These are phyloP conservation scores for Agaricales sp. DNA, from an alignment of 1,284 basidiomycete species.

Conservation along the genomic window DNA sequence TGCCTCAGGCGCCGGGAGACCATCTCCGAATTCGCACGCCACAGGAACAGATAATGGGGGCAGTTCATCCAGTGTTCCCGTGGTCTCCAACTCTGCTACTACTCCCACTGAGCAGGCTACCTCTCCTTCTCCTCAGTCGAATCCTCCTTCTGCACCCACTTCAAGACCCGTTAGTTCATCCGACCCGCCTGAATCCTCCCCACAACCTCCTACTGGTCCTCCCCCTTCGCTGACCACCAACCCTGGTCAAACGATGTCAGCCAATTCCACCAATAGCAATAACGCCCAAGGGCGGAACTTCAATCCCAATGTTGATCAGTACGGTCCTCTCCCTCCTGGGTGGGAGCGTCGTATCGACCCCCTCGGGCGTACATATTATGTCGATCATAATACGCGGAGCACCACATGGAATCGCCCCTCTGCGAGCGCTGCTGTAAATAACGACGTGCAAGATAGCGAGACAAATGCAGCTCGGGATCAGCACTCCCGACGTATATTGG, in stretches of 20 bases:
- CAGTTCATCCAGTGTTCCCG: neutral
- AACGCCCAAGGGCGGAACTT: slow-evolving; percentile 60
- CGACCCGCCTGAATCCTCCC: slow-evolving; percentile 23
- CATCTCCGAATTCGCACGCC: slow-evolving; percentile 46
- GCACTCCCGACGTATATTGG: slow-evolving; percentile 68
- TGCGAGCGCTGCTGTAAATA: slow-evolving; percentile 42
- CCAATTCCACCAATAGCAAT: slow-evolving; percentile 18
- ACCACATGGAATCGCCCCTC: slow-evolving; percentile 87
- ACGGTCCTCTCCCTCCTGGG: slow-evolving; percentile 71
- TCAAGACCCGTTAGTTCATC: slow-evolving; percentile 16
- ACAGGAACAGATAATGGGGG: slow-evolving; percentile 23
- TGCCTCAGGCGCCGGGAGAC: slow-evolving; percentile 30
- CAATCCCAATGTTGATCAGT: slow-evolving; percentile 79
- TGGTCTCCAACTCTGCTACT: slow-evolving; percentile 1
- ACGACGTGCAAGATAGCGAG: slow-evolving; percentile 42
- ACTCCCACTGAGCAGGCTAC: slow-evolving; percentile 17
- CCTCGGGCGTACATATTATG: slow-evolving; percentile 85
- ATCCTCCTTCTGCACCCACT: slow-evolving; percentile 11
- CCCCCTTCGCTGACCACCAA: slow-evolving; percentile 18
- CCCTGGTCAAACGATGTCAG: slow-evolving; percentile 14
- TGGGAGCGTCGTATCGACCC: slow-evolving; percentile 94
- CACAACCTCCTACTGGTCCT: slow-evolving; percentile 18
- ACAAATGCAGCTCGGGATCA: slow-evolving; percentile 68
- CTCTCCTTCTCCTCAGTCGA: slow-evolving; percentile 11
- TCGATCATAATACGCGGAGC: slow-evolving; percentile 87